Base-by-base conservation (phyloP, 2,329 filamentous ascomycete genomes). In the Fusarium sp. region DNA sequence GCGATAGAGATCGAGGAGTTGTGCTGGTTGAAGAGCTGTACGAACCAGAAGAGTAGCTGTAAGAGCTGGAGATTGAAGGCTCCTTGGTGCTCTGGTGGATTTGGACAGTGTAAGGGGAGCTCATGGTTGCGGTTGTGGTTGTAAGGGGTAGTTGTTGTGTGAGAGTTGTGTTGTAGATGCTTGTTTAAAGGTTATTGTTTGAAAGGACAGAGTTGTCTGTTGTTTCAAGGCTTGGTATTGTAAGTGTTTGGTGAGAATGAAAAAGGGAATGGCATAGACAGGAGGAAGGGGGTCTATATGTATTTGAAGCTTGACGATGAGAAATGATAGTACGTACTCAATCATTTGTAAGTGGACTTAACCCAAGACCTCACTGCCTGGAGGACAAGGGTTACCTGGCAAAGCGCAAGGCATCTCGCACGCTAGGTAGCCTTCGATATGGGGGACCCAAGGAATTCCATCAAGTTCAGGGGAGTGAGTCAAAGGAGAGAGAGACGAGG, bases 51-150 rank as follows among this genome's bases (percentile, higher is more conserved):
- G 74, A 77, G 55, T 71, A 69, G 64, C 71, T 77, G 64, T 73
- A 76, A 30, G 66, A 72, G 68, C 75, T 77, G 58, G 67, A 69
- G 67, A 76, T 73, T 23, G 77, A 80, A 57, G 78, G 69, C 56
- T 72, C 73, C 50, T 74, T 74, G 56, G 70, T 73, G 62, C 73
- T 69, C 70, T 81, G 80, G 70, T 81, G 80, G 61, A 81, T 74
- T 58, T 81, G 71, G 53, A 79, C 76, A 42, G 67, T 68, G 70
- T 78, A 74, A 48, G 68, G 70, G 53, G 68, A 67, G 64, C 68
- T 70, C 76, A 80, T 77, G 69, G 41, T 74, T 69, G 67, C 37
- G 44, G 74, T 66, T 68, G 62, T 64, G 23, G 38, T 56, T 66
- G 58, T 53, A 38, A 42, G 56, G 55, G 52, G 52, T 50, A 42